Evolutionary conservation across 2,329 filamentous ascomycete species (phyloP).

Genomic region (Pseudodiploospora longispora): DNA sequence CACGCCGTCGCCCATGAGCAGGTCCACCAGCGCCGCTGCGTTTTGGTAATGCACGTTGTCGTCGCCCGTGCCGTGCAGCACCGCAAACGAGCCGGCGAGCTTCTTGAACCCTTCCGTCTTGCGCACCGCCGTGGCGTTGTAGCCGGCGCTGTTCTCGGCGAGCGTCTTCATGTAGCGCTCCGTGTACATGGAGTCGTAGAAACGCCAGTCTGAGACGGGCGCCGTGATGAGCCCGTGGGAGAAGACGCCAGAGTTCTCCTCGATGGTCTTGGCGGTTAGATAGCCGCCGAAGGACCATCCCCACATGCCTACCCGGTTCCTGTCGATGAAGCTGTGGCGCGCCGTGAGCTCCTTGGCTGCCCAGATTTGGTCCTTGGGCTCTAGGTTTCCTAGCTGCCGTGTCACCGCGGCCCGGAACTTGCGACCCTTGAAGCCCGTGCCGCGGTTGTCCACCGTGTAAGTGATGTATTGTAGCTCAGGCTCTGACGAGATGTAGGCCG

Average conservation of each 20-base stretch:
- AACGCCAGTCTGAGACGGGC: conserved; percentile 60
- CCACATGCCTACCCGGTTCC: conserved; percentile 55
- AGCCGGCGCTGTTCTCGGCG: conserved; percentile 48
- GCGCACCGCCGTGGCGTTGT: conserved; percentile 52
- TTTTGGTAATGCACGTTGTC: conserved; percentile 69
- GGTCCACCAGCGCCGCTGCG: conserved; percentile 50
- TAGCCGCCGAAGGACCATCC: conserved; percentile 65
- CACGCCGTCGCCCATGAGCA: conserved; percentile 51
- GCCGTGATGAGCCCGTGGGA: conserved; percentile 56
- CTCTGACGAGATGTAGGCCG: conserved; percentile 57
- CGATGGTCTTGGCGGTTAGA: conserved; percentile 57
- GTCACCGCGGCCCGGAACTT: conserved; percentile 52
- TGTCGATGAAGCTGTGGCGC: conserved; percentile 46
- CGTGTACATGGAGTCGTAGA: conserved; percentile 66
- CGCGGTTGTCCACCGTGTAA: conserved; percentile 61
- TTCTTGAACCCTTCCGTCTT: conserved; percentile 53
- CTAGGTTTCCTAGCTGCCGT: conserved; percentile 52
- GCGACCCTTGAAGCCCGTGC: conserved; percentile 57
- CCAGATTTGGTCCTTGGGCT: conserved; percentile 60
- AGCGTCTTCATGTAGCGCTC: conserved; percentile 65
- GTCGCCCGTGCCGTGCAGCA: conserved; percentile 60
- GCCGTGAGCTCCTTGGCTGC: conserved; percentile 48
- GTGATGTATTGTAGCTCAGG: conserved; percentile 60
- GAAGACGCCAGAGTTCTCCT: conserved; percentile 52
- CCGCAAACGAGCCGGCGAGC: conserved; percentile 49